A percentile compares a stretch with the other conserved stretches of the same genome.
phyloP scores from a whole-genome alignment of 192 early-diverging fungal genomes.

The Podila epigama region DNA sequence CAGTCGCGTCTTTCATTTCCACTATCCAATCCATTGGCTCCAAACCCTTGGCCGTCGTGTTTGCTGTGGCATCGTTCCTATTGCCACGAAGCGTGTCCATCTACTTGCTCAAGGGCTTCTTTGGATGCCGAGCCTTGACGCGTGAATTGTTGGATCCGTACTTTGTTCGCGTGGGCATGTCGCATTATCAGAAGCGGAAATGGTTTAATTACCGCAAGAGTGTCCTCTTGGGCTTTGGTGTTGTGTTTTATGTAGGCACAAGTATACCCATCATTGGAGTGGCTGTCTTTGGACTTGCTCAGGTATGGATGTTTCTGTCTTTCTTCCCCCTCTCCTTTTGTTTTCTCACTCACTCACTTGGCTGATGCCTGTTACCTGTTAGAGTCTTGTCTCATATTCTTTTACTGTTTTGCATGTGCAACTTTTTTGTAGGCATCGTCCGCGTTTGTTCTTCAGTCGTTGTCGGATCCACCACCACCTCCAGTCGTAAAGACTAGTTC shows the following conservation, averaged over 20 bases:
- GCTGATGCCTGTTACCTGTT: neutral
- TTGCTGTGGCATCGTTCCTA: constrained; percentile 47
- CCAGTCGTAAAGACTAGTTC: neutral
- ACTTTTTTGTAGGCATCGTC: neutral
- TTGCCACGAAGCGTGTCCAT: constrained; percentile 48
- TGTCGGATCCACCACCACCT: neutral
- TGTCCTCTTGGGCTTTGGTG: constrained; percentile 64
- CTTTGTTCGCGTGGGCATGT: constrained; percentile 60
- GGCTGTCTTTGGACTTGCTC: constrained; percentile 61
- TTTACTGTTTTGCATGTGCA: constrained; percentile 1
- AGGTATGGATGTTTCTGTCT: constrained; percentile 36
- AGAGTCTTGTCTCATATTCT: neutral
- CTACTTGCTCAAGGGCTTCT: constrained; percentile 54
- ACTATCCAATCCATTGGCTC: constrained; percentile 57
- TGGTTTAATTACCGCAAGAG: constrained; percentile 67
- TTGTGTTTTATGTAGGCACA: constrained; percentile 58
- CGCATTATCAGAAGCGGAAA: constrained; percentile 52
- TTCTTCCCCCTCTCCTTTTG: neutral
- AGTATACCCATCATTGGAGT: constrained; percentile 63
- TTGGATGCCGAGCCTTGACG: constrained; percentile 60
- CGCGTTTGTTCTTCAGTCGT: constrained; percentile 3
- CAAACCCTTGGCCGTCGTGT: constrained; percentile 48
- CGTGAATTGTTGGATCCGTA: constrained; percentile 71
- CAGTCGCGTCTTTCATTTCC: constrained; percentile 57
- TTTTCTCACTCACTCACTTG: neutral